Evolutionary conservation across 148 eudicot species (phyloP), one percentile per base, ranked within the genome.

Genomic region (Heliosperma pusillum): DNA sequence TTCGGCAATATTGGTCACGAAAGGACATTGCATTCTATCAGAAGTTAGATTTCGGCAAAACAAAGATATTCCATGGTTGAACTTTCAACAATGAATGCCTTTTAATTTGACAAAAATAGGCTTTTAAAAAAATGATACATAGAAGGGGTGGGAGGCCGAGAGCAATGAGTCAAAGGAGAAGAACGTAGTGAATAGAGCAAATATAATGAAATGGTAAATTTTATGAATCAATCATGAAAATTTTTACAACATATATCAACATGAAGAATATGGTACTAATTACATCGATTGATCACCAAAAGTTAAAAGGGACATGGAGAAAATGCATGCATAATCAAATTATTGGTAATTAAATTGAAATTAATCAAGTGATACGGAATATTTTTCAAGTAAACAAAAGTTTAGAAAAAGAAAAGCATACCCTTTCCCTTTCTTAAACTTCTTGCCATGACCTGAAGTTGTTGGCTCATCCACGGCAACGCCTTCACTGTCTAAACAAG

Each of bases 361-460:
- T 10, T 22, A 47, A 25, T 5, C 42, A 16, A 24, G 30, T 65
- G 36, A 33, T 33, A 1, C 11, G 45, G 45, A 40, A 67, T 40
- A 40, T 20, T 17, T 65, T 67, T 10, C 17, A 67, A 67, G 3
- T 20, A 67, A 27, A 42, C 60, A 26, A 5, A 76, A 56, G 40
- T 42, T 12, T 11, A 57, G 45, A 44, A 21, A 56, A 75, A 36
- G 19, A 66, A 70, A 72, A 78, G 66, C 86, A 82, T 92, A 95
- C 97, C 97, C 97, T 44, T 90, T 95, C 69, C 87, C 85, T 55
- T 75, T 78, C 74, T 86, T 87, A 21, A 72, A 77, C 72, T 78
- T 94, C 82, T 87, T 92, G 42, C 83, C 90, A 71, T 84, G 83
- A 82, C 85, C 80, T 42, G 88, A 78, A 74, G 88, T 81, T 76